These are phyloP conservation scores for Polysphondylium violaceum DNA, from an alignment of 78 protist genomes.

Conservation along the genomic window DNA sequence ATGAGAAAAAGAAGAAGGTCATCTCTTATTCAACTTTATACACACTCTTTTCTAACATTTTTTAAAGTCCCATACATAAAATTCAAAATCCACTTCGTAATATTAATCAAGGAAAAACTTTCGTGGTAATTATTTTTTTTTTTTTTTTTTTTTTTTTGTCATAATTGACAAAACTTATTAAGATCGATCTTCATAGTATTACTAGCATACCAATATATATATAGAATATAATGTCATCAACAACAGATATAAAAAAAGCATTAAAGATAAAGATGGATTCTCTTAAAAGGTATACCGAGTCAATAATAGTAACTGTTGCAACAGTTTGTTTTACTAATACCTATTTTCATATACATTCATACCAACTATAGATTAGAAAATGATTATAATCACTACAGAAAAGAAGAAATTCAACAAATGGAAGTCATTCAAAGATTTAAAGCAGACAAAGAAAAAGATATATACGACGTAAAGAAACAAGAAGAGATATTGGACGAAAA, in stretches of 20 bases:
- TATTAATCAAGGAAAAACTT: too few relatives aligned
- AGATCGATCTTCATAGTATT: too few relatives aligned
- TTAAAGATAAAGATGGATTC: constrained; percentile 53
- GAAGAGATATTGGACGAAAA: constrained; percentile 64
- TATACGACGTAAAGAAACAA: constrained; percentile 70
- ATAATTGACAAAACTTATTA: too few relatives aligned
- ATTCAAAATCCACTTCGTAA: too few relatives aligned
- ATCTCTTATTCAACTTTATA: too few relatives aligned
- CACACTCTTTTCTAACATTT: too few relatives aligned
- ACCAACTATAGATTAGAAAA: constrained; percentile 42
- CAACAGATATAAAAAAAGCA: constrained; percentile 11
- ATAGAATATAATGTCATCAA: not conserved
- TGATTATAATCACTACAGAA: constrained; percentile 42
- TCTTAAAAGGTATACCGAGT: constrained; percentile 20
- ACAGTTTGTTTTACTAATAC: not conserved
- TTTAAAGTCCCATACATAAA: too few relatives aligned
- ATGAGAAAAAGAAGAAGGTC: too few relatives aligned
- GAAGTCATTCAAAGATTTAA: constrained; percentile 16
- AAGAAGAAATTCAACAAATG: constrained; percentile 27
- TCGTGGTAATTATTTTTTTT: too few relatives aligned
- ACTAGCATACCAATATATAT: too few relatives aligned
- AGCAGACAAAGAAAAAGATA: constrained; percentile 44
- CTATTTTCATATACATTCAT: not conserved
- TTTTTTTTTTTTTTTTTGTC: too few relatives aligned
- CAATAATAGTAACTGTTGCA: not conserved